These are phyloP conservation scores for Delphinella strobiligena DNA, from an alignment of 2,329 filamentous ascomycete genomes.

Conservation along the genomic window DNA sequence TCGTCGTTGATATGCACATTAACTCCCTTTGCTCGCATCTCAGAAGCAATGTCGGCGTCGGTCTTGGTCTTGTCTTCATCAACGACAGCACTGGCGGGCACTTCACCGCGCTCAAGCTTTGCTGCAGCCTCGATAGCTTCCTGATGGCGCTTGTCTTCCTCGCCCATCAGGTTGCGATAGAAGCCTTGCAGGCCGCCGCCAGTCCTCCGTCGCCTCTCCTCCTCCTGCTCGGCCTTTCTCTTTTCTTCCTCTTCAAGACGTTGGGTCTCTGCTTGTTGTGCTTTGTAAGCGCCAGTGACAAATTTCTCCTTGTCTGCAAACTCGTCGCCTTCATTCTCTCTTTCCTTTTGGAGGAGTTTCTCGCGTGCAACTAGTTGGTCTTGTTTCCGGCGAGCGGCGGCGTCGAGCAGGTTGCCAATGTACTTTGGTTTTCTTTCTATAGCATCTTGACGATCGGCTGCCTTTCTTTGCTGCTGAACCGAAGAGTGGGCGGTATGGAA, in stretches of 20 bases:
- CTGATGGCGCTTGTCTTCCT: slow-evolving; percentile 57
- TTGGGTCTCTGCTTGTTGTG: slow-evolving; percentile 65
- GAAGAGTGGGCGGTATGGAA: slow-evolving; percentile 66
- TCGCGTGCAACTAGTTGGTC: slow-evolving; percentile 70
- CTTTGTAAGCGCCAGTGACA: slow-evolving; percentile 72
- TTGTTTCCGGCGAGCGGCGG: slow-evolving; percentile 64
- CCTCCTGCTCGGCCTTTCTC: slow-evolving; percentile 50
- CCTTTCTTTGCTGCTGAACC: slow-evolving; percentile 42
- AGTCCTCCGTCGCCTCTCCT: slow-evolving; percentile 52
- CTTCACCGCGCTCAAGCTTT: slow-evolving; percentile 22
- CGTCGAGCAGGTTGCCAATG: slow-evolving; percentile 61
- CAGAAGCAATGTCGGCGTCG: slow-evolving; percentile 52
- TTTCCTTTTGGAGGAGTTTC: slow-evolving; percentile 64
- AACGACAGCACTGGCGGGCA: slow-evolving; percentile 11
- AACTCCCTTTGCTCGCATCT: slow-evolving; percentile 52
- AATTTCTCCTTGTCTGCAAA: slow-evolving; percentile 78
- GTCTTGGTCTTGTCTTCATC: slow-evolving; percentile 21
- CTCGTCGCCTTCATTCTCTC: slow-evolving; percentile 69
- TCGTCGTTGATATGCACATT: slow-evolving; percentile 67
- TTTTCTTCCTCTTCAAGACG: slow-evolving; percentile 61
- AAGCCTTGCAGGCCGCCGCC: slow-evolving; percentile 60
- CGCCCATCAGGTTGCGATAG: slow-evolving; percentile 61
- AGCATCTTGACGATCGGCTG: slow-evolving; percentile 40
- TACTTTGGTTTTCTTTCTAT: slow-evolving; percentile 60
- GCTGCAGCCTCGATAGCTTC: slow-evolving; percentile 56